Evolutionary conservation across 2,329 filamentous ascomycete genomes (phyloP), one percentile per base, ranked within the genome.

Genomic region (Knoxdaviesia capensis): DNA sequence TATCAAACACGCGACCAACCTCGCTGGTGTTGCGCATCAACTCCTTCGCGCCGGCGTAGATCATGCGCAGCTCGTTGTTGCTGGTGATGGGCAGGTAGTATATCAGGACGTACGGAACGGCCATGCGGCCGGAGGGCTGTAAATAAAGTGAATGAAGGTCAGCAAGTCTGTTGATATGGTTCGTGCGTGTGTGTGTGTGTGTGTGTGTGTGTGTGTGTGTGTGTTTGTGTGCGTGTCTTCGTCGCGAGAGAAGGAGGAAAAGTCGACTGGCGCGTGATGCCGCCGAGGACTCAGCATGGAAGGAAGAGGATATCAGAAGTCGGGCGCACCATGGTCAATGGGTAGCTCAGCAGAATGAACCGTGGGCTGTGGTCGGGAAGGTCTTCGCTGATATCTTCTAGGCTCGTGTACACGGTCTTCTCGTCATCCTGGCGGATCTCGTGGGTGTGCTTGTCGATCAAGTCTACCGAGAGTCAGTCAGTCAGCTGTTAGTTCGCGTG

Each of bases 11-110:
- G 50, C 74, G 75, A 42, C 80, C 79, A n/a, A 86, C 87, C 63
- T 94, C 86, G 45, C 83, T 83, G 43, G 84, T 92, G 55, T 84
- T 93, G 48, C 87, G 76, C 80, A 96, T 86, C 58, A 96, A 62
- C 63, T 98, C 90, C 61, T 94, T 94, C 37, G 90, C 90, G 35
- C 87, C 82, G 31, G 90, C 90, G 58, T 96, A 98, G 56, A 90
- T 65, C 90, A 96, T 96, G 50, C 84, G 76, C 54, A 81, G 66
- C 54, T 87, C 82, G 50, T 71, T 74, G 57, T 93, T 94, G 63
- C 84, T 90, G 40, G 88, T 94, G 41, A 79, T 80, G 6, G 90
- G 90, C 28, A 96, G 75, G 63, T 94, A 96, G 66, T 93, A 94
- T 28, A 98, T 64, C 56, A 96, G 74, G 39, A 94, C 85, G 57